phyloP scores from a whole-genome alignment of 306 rosid species.

The Vigna angularis region DNA sequence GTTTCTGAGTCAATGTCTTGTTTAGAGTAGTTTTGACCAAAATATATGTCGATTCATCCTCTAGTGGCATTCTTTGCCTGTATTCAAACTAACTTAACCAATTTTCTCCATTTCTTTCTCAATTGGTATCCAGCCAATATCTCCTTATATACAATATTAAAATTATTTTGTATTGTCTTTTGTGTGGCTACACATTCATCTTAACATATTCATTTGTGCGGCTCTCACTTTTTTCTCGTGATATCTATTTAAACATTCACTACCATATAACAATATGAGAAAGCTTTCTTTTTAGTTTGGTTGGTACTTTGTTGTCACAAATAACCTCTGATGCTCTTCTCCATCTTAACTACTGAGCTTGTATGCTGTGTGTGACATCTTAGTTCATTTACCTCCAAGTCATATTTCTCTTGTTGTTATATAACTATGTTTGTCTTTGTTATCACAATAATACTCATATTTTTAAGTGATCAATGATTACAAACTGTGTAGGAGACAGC shows the following conservation, averaged over 20 bases:
- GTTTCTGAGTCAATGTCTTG: slow-evolving; percentile 21
- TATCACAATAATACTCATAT: slow-evolving; percentile 13
- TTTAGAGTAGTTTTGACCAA: slow-evolving; percentile 22
- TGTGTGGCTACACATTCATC: not conserved
- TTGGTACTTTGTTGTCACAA: not conserved
- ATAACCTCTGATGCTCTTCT: not conserved
- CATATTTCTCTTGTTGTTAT: not conserved
- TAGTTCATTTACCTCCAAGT: not conserved
- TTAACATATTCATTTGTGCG: not conserved
- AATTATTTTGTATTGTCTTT: not conserved
- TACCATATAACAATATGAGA: not conserved
- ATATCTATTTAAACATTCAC: not conserved
- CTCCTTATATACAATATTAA: not conserved
- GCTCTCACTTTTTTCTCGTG: not conserved
- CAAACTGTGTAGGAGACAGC: slow-evolving; percentile 76
- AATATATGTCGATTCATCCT: slow-evolving; percentile 22
- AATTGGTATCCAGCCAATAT: not conserved
- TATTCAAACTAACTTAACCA: not conserved
- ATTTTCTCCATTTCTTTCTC: not conserved
- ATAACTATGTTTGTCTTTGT: slow-evolving; percentile 28
- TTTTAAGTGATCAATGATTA: slow-evolving; percentile 40
- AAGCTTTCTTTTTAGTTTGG: not conserved
- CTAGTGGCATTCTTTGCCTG: not conserved
- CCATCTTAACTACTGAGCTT: not conserved
- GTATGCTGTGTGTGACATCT: not conserved